Evolutionary conservation across 2,329 filamentous ascomycete species (phyloP).

Genomic region (Fusarium hostae): DNA sequence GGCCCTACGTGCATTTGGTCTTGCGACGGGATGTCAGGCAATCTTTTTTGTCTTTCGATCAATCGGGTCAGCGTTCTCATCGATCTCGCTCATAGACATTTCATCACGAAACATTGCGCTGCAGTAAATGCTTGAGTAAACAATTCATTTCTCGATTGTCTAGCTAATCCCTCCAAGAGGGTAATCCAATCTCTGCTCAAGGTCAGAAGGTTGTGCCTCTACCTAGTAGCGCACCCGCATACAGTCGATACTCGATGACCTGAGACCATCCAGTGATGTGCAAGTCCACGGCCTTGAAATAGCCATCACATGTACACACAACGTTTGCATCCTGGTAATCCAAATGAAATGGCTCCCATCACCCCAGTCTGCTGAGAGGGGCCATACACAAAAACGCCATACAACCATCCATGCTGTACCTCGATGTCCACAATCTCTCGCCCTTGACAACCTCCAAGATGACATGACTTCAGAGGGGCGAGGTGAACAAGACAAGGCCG

Average conservation of each 20-base stretch:
- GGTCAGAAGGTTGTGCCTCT: constrained; percentile 35
- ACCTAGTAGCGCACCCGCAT: background rate
- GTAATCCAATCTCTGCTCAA: constrained; percentile 14
- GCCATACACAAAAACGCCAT: constrained; percentile 46
- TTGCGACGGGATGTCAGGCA: background rate
- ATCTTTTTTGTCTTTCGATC: background rate
- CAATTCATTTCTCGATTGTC: constrained; percentile 17
- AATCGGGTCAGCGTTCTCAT: background rate
- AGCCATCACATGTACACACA: background rate
- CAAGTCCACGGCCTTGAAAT: background rate
- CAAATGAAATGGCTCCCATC: constrained; percentile 25
- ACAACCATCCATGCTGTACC: constrained; percentile 45
- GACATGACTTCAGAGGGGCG: constrained; percentile 29
- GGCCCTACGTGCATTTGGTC: constrained; percentile 26
- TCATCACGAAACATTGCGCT: background rate
- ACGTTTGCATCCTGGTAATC: constrained; percentile 11
- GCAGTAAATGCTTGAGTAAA: background rate
- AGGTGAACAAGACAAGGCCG: constrained; percentile 29
- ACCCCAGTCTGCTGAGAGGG: constrained; percentile 9
- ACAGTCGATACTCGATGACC: background rate
- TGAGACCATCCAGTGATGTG: constrained; percentile 12
- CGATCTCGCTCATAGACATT: background rate
- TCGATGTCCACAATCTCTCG: constrained; percentile 34
- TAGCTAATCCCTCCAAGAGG: background rate
- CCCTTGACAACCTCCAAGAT: constrained; percentile 26